Percentiles rank a stretch among this genome's conserved stretches.
These are phyloP conservation scores for Escovopsis sp. DNA, from an alignment of 2,329 filamentous ascomycete species.

Conservation along the genomic window DNA sequence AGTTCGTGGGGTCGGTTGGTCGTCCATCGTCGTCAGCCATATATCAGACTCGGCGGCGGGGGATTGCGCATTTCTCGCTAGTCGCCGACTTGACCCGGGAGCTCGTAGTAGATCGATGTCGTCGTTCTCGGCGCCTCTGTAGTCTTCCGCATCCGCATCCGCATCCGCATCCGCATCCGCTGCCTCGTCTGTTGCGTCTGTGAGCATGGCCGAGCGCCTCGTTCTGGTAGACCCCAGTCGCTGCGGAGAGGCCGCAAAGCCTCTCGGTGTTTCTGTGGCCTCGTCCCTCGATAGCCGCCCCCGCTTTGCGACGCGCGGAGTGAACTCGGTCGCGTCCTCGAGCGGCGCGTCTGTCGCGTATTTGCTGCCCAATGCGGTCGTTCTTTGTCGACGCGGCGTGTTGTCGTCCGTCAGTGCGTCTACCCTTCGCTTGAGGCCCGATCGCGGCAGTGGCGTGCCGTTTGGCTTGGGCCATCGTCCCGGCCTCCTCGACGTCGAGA, in stretches of 20 bases:
- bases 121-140: slow-evolving; percentile 11
- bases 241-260: slow-evolving; percentile 7
- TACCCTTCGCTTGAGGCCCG: slow-evolving; percentile 29
- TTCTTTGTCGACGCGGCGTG: slow-evolving; percentile 20
- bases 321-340: slow-evolving; percentile 14
- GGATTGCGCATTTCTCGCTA: not conserved
- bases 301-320: slow-evolving; percentile 17
- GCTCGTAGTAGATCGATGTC: slow-evolving; percentile 16
- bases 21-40: slow-evolving; percentile 29
- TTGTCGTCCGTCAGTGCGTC: slow-evolving; percentile 28
- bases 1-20: slow-evolving; percentile 23
- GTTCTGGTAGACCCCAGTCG: slow-evolving; percentile 7
- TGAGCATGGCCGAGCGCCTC: slow-evolving; percentile 12
- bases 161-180: slow-evolving; percentile 8
- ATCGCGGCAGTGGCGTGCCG: slow-evolving; percentile 34
- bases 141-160: slow-evolving; percentile 7
- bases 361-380: slow-evolving; percentile 12
- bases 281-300: slow-evolving; percentile 17
- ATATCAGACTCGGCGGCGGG: slow-evolving; percentile 24
- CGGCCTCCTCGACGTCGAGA: slow-evolving; percentile 26
- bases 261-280: slow-evolving; percentile 13
- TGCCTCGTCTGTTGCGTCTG: slow-evolving; percentile 14
- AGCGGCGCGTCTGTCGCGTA: slow-evolving; percentile 11
- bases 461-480: slow-evolving; percentile 35
- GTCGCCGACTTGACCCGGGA: slow-evolving; percentile 4